Conservation (phyloP, 345 rosid species). For the Syzygium grande region DNA sequence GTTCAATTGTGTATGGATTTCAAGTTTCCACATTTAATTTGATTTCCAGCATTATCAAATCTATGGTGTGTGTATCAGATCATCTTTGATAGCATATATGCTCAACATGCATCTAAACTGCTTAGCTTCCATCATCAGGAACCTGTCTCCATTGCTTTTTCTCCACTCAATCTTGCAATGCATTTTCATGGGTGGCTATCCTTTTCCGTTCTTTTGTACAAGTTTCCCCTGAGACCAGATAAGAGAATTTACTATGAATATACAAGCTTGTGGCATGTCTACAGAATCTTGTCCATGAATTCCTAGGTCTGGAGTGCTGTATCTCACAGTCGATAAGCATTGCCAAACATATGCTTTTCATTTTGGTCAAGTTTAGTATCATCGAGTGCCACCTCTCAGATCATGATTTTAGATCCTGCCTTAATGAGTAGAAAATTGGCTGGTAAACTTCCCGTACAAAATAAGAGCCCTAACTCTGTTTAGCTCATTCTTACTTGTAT, state of each 20-base stretch:
- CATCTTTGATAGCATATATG: not conserved
- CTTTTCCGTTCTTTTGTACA: conserved; percentile 68
- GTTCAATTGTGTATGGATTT: conserved; percentile 59
- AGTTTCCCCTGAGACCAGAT: conserved; percentile 52
- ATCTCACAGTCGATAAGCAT: conserved; percentile 63
- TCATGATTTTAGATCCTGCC: not conserved
- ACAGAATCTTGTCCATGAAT: conserved; percentile 63
- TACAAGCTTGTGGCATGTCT: conserved; percentile 61
- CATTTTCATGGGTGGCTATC: conserved; percentile 89
- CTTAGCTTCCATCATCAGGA: conserved; percentile 31
- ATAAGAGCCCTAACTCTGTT: not conserved
- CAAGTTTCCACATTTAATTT: conserved; percentile 26
- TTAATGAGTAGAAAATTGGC: not conserved
- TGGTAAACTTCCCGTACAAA: not conserved
- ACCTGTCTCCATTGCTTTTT: conserved; percentile 69
- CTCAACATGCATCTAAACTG: not conserved
- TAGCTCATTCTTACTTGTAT: not conserved
- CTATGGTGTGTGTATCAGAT: not conserved
- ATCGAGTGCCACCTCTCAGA: not conserved
- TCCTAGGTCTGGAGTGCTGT: conserved; percentile 79
- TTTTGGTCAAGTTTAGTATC: not conserved
- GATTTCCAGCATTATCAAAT: not conserved
- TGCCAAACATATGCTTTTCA: not conserved
- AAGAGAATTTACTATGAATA: conserved; percentile 61
- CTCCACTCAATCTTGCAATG: conserved; percentile 56